Evolutionary conservation across 2,329 filamentous ascomycete genomes (phyloP), one percentile per base, ranked within the genome.

Genomic region (Stemphylium beticola): DNA sequence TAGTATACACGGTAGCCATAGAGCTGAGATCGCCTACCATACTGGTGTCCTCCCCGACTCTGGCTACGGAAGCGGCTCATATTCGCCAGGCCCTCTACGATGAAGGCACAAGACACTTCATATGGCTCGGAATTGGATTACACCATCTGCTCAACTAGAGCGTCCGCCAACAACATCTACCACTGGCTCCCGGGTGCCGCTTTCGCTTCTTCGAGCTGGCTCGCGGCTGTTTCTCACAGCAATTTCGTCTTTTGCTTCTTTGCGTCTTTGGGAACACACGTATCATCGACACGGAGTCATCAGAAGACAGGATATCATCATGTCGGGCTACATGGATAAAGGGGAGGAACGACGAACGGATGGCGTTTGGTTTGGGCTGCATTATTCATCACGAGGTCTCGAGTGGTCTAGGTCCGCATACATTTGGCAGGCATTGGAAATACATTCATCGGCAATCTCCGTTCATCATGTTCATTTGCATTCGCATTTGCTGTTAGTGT

Each of bases 1-100:
- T 77, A 75, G 79, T 40, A 74, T 73, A 22, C 89, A 91, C 72
- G 73, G 68, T 45, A 71, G 57, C 57, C 62, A 67, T 43, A 65
- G 72, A 31, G 55, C 71, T 17, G 60, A 67, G 43, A 41, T 55
- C 22, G 37, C 38, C 37, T 65, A 66, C 41, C 48, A 57, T 40
- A 47, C 58, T 18, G 62, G 61, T 29, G 57, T 69, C 10, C 63
- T 67, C 17, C 62, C 68, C 29, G 71, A 72, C 45, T 70, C 64
- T 41, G 72, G 67, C 33, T 72, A 71, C 53, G 65, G 55, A 44
- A 73, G 71, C 56, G 66, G 54, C 26, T 38, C 55, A 31, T 70
- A 65, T 41, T 44, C 62, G 39, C 45, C 58, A n/a, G 49, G 53
- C 4, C 52, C 45, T 15, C 38, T 66, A 33, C 61, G 62, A 45